phyloP scores from a whole-genome alignment of 2,329 filamentous ascomycete species.

The Dryadomyces quercivorus region DNA sequence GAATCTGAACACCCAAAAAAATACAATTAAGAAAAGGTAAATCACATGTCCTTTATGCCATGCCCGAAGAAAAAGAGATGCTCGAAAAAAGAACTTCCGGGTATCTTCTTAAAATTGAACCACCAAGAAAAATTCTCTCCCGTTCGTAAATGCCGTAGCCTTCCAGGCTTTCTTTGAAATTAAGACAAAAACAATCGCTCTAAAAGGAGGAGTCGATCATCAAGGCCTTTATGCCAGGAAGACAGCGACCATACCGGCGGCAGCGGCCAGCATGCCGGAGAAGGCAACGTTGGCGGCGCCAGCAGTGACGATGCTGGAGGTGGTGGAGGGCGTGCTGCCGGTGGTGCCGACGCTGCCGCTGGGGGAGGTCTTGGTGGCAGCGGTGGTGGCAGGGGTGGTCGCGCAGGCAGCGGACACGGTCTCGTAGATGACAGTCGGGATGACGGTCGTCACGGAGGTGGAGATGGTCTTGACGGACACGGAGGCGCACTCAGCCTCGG shows the following conservation, averaged over 20 bases:
- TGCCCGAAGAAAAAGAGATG: slow-evolving; percentile 5
- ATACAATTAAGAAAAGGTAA: slow-evolving; percentile 35
- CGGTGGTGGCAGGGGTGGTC: slow-evolving; percentile 17
- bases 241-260: slow-evolving; percentile 40
- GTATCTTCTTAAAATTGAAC: neutral
- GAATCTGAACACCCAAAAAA: slow-evolving; percentile 11
- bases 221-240: slow-evolving; percentile 35
- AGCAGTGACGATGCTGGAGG: slow-evolving; percentile 27
- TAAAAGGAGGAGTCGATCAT: neutral
- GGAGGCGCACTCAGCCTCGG: slow-evolving; percentile 18
- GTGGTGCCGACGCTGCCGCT: neutral
- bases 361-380: slow-evolving; percentile 13
- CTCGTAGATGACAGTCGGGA: slow-evolving; percentile 41
- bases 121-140: neutral
- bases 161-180: slow-evolving; percentile 23
- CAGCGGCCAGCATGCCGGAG: slow-evolving; percentile 41
- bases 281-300: slow-evolving; percentile 40
- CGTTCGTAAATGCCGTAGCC: slow-evolving; percentile 20
- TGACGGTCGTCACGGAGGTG: slow-evolving; percentile 42
- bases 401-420: slow-evolving; percentile 31
- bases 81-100: neutral
- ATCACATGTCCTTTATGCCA: slow-evolving; percentile 22
- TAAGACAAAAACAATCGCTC: slow-evolving; percentile 17
- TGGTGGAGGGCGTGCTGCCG: slow-evolving; percentile 10
- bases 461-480: slow-evolving; percentile 38